Evolutionary conservation across 768 basidiomycete genomes (phyloP).

Genomic region (Serendipita vermifera): DNA sequence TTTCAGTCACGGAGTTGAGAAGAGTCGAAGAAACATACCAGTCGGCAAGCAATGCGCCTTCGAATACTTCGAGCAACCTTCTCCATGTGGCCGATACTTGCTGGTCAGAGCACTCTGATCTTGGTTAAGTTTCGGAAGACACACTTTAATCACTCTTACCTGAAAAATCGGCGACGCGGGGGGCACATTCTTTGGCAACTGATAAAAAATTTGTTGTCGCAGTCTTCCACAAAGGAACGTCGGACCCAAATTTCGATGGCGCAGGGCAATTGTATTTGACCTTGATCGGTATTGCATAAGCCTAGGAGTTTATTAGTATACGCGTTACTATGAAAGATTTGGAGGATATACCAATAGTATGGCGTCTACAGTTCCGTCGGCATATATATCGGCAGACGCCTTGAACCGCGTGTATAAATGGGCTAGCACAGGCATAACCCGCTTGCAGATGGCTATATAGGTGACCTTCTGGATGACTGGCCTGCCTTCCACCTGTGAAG

Average conservation of each 20-base stretch:
- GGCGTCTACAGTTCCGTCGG: slow-evolving; percentile 75
- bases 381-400: slow-evolving; percentile 46
- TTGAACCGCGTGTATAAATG: slow-evolving; percentile 64
- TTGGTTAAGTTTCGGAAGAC: background rate
- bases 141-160: background rate
- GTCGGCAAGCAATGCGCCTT: slow-evolving; percentile 71
- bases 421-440: slow-evolving; percentile 69
- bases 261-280: slow-evolving; percentile 91
- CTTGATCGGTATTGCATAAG: slow-evolving; percentile 83
- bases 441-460: slow-evolving; percentile 83
- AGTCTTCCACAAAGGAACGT: slow-evolving; percentile 86
- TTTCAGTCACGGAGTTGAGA: background rate
- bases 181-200: slow-evolving; percentile 54
- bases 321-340: background rate
- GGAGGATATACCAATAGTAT: slow-evolving; percentile 47
- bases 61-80: slow-evolving; percentile 67
- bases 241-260: slow-evolving; percentile 77
- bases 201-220: slow-evolving; percentile 70
- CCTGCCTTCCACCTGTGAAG: slow-evolving; percentile 10
- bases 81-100: slow-evolving; percentile 76
- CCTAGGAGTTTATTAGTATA: slow-evolving; percentile 29
- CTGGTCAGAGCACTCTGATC: slow-evolving; percentile 43
- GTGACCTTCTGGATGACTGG: slow-evolving; percentile 72
- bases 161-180: slow-evolving; percentile 38
- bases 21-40: slow-evolving; percentile 37